These are phyloP conservation scores for Tuber melanosporum DNA, from an alignment of 495 filamentous ascomycete genomes.

Conservation along the genomic window DNA sequence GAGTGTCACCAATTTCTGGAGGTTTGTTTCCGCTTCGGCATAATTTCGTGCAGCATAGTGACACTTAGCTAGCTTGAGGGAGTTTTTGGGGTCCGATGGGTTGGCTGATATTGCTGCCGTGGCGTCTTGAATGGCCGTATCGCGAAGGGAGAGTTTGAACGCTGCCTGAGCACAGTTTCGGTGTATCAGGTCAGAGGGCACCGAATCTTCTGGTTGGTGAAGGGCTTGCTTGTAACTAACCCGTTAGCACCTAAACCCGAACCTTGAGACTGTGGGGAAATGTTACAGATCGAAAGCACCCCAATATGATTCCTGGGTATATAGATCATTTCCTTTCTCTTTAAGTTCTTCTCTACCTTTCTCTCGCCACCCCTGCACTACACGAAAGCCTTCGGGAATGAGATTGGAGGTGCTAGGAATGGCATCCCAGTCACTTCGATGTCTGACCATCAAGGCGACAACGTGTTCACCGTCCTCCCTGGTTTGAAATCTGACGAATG, in stretches of 20 bases:
- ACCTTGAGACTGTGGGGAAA: neutral
- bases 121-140: neutral
- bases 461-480: neutral
- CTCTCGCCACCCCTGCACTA: neutral
- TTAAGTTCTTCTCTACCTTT: neutral
- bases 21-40: neutral
- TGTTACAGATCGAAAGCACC: slow-evolving; percentile 2
- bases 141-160: neutral
- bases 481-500: neutral
- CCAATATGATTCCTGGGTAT: neutral
- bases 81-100: neutral
- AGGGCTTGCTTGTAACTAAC: slow-evolving; percentile 5
- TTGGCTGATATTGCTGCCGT: neutral
- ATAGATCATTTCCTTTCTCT: neutral
- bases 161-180: slow-evolving; percentile 1
- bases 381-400: neutral
- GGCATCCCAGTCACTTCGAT: slow-evolving; percentile 4
- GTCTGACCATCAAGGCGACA: neutral
- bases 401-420: neutral
- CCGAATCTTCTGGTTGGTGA: neutral
- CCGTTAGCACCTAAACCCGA: neutral
- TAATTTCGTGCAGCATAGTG: neutral
- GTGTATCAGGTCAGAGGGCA: slow-evolving; percentile 2
- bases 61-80: neutral
- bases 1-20: neutral